Conservation (phyloP, 2,329 filamentous ascomycete species). For the Ophiocordyceps camponoti-floridani region DNA sequence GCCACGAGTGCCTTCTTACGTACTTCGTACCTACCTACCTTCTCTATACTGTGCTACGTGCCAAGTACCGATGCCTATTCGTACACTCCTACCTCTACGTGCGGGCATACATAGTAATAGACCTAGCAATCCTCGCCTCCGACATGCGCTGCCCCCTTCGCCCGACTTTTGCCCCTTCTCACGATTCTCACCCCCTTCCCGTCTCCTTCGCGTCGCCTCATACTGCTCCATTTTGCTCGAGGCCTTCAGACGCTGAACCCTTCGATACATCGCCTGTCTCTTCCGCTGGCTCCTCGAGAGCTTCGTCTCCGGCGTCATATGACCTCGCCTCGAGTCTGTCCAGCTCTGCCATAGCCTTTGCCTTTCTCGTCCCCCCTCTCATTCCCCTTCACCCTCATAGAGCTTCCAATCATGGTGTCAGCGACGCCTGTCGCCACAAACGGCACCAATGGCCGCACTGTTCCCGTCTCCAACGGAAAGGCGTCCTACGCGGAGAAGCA, state of each 20-base stretch:
- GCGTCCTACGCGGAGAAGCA: constrained; percentile 63
- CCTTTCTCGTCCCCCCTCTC: not conserved
- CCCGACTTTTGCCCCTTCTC: not conserved
- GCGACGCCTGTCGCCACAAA: constrained; percentile 15
- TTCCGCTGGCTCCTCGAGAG: not conserved
- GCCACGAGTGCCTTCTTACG: not conserved
- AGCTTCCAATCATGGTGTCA: constrained; percentile 25
- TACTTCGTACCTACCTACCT: not conserved
- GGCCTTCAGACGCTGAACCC: not conserved
- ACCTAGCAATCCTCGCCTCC: not conserved
- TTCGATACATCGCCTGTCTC: not conserved
- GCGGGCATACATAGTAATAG: too few species aligned
- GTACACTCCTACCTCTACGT: not conserved
- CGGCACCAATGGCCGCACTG: constrained; percentile 27
- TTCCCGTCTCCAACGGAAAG: constrained; percentile 37
- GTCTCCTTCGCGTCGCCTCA: not conserved
- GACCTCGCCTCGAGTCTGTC: not conserved
- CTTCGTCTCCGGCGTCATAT: not conserved
- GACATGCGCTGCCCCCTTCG: not conserved
- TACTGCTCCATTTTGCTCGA: not conserved
- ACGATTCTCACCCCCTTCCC: not conserved
- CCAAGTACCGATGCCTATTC: too few species aligned
- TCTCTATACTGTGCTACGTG: not conserved
- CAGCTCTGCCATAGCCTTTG: not conserved
- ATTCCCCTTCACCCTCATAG: not conserved